phyloP scores from a whole-genome alignment of 106 monocot genomes.

The Allium fistulosum region DNA sequence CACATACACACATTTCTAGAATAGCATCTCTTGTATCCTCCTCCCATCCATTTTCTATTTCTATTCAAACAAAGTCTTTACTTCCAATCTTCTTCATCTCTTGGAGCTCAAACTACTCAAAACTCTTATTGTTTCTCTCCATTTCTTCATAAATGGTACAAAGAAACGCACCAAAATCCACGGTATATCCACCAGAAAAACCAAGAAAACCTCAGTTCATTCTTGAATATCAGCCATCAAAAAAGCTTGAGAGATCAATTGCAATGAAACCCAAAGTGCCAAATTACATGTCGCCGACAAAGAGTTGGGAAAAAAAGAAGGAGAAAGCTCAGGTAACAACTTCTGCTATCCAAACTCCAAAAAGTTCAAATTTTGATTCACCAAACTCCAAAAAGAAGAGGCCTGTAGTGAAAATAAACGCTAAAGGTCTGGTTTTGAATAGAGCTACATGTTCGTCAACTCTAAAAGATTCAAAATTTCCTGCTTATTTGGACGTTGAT shows the following conservation, averaged over 20 bases:
- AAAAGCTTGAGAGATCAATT: not conserved
- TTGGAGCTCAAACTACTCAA: no score
- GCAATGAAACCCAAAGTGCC: constrained; percentile 10
- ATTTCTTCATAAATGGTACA: no score
- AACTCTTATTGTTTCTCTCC: no score
- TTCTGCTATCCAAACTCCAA: not conserved
- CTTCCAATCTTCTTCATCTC: no score
- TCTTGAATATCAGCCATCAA: no score
- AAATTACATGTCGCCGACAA: constrained; percentile 61
- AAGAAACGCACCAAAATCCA: no score
- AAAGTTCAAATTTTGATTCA: not conserved
- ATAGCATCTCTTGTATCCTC: no score
- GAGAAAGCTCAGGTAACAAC: constrained; percentile 19
- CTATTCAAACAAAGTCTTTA: no score
- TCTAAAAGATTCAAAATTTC: constrained; percentile 44
- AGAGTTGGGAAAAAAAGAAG: constrained; percentile 45
- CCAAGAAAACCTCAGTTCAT: no score
- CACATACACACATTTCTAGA: no score
- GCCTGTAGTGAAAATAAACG: constrained; percentile 8
- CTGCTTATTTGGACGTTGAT: constrained; percentile 39
- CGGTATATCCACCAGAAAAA: no score
- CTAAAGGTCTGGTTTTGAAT: not conserved
- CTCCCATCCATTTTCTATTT: no score
- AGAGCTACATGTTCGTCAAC: constrained; percentile 70
- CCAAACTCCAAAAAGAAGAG: constrained; percentile 7